Percentiles rank a stretch among this genome's conserved stretches.
These are phyloP conservation scores for Anethum foeniculum DNA, from an alignment of 140 eudicot genomes.

Conservation along the genomic window DNA sequence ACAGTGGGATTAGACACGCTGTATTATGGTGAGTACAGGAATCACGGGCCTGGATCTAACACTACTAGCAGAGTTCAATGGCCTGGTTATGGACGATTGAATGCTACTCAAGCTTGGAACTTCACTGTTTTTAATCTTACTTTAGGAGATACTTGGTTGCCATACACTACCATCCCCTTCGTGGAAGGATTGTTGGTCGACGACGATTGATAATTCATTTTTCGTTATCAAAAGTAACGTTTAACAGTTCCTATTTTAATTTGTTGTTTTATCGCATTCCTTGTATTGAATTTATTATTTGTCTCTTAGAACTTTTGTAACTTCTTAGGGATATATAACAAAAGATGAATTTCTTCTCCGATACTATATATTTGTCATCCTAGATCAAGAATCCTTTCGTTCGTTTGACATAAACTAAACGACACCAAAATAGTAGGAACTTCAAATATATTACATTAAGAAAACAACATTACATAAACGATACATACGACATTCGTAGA, in stretches of 20 bases:
- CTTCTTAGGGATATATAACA: no score
- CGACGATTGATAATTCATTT: neutral
- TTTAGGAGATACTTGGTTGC: slow-evolving; percentile 25
- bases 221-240: neutral
- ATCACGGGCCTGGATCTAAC: slow-evolving; percentile 43
- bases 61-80: slow-evolving; percentile 36
- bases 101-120: slow-evolving; percentile 16
- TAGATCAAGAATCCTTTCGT: no score
- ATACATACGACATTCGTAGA: no score
- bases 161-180: slow-evolving; percentile 18
- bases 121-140: slow-evolving; percentile 22
- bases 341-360: no score
- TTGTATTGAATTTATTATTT: no score
- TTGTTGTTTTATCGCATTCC: no score
- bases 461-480: neutral
- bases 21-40: slow-evolving; percentile 40
- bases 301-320: no score
- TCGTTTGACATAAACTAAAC: no score
- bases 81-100: slow-evolving; percentile 30
- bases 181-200: neutral
- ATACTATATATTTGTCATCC: no score
- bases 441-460: no score
- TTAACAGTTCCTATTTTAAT: no score
- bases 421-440: no score
- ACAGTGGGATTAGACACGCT: slow-evolving; percentile 35